Evolutionary conservation across 2,329 filamentous ascomycete genomes (phyloP), one percentile per base, ranked within the genome.

Genomic region (Fusarium chlamydosporum): DNA sequence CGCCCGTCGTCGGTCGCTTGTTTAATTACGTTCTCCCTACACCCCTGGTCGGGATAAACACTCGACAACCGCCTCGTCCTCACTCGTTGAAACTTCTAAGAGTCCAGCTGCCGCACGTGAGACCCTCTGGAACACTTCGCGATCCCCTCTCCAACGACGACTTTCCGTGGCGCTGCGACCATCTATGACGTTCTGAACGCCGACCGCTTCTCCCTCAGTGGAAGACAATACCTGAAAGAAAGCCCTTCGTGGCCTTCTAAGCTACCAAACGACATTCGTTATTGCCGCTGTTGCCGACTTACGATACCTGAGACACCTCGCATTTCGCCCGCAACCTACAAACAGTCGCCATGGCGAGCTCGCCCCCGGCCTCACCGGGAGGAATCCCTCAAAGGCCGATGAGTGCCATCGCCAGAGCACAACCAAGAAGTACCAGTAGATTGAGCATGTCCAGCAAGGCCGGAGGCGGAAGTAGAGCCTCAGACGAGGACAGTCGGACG

Each of bases 401-500:
- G 85, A 96, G 92, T 83, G 90, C 89, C 77, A 90, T 96, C 84
- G 88, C 94, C 75, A 89, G 91, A 75, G 86, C 92, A 45, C 85
- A 91, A 42, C 86, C 84, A 23, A 80, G 93, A 78, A 96, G 92
- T 78, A 92, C 86, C 72, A 97, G 93, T 81, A 92, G 94, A 73
- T 84, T 97, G 86, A 97, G 93, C 82, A 91, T 91, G 83, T 90
- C 86, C 75, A 92, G 92, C 82, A 95, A 92, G 79, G 90, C 88
- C 53, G 89, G 88, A 75, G 89, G 85, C 53, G 91, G 89, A 68
- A 97, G 93, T 81, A 88, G 93, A 76, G 91, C 91, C 26, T 97
- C 94, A 1, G 94, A 97, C 75, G 94, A 97, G 74, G 94, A 97
- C 78, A 87, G 86, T 67, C 94, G 92, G 78, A 97, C 94, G 8